These are phyloP conservation scores for Coniochaeta prunicola DNA, from an alignment of 2,329 filamentous ascomycete genomes.

Conservation along the genomic window DNA sequence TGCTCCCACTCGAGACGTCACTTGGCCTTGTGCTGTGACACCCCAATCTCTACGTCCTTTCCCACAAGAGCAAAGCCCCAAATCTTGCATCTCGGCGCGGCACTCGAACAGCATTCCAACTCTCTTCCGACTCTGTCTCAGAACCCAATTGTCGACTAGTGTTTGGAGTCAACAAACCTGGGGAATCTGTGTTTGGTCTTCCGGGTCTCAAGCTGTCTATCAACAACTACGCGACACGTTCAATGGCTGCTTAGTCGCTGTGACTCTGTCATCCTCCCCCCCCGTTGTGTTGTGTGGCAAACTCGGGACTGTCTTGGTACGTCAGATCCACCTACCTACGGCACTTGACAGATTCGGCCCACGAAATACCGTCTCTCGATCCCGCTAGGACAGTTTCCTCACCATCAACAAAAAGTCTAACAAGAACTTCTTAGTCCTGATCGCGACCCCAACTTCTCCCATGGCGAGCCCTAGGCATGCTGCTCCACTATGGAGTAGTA, in stretches of 20 bases:
- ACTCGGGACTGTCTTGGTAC: not conserved
- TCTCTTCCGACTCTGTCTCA: not conserved
- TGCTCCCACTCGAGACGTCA: not conserved
- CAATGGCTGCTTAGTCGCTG: conserved; percentile 2
- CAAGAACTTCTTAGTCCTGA: not conserved
- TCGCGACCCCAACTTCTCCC: conserved; percentile 4
- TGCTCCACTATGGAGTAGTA: conserved; percentile 10
- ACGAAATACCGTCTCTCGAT: not conserved
- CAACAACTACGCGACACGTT: not conserved
- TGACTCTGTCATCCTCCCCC: conserved; percentile 2
- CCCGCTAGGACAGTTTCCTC: not conserved
- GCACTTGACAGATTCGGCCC: not conserved
- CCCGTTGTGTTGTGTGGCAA: conserved; percentile 2
- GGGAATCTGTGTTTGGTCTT: not conserved
- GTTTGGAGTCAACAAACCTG: not conserved
- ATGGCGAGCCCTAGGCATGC: conserved; percentile 10
- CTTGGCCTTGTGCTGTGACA: not conserved
- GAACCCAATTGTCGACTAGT: not conserved
- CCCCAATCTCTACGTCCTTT: not conserved
- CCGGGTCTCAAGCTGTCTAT: not conserved
- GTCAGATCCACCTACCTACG: not conserved
- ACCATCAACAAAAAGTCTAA: not conserved
- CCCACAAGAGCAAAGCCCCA: not conserved
- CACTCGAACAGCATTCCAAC: not conserved
- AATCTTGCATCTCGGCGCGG: not conserved